These are phyloP conservation scores for Mucor lusitanicus DNA, from an alignment of 371 early-diverging fungal species.

Conservation along the genomic window DNA sequence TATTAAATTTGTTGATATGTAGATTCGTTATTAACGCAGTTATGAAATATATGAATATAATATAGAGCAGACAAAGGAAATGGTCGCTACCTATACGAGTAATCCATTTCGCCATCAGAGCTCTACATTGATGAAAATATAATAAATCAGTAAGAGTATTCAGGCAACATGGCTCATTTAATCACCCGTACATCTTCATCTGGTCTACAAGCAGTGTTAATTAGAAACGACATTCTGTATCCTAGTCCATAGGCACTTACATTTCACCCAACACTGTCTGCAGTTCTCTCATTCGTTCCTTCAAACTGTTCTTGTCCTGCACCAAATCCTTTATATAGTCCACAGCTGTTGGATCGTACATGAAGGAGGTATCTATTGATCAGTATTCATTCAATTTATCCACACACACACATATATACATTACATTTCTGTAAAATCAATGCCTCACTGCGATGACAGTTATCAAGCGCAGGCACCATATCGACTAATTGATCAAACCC, in stretches of 20 bases:
- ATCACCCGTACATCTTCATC: conserved; percentile 18
- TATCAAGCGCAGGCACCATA: conserved; percentile 71
- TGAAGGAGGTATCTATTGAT: too few species aligned
- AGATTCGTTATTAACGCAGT: too few species aligned
- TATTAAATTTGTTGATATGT: too few species aligned
- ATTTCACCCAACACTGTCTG: conserved; percentile 16
- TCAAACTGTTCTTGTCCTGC: conserved; percentile 18
- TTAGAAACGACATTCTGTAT: background rate
- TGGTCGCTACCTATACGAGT: background rate
- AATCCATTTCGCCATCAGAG: conserved; percentile 17
- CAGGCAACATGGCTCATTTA: background rate
- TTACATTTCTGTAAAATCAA: conserved; percentile 34
- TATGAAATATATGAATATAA: too few species aligned
- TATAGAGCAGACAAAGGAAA: too few species aligned
- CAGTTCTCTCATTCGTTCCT: conserved; percentile 9
- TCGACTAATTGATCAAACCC: conserved; percentile 80
- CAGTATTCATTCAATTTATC: too few species aligned
- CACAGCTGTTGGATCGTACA: conserved; percentile 10
- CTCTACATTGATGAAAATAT: conserved; percentile 6
- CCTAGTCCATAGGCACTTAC: conserved; percentile 10
- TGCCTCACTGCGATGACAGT: conserved; percentile 56
- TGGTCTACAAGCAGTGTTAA: background rate
- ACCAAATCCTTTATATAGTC: conserved; percentile 21
- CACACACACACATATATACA: background rate
- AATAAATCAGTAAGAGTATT: background rate